These are phyloP conservation scores for Euphrasia confusa DNA, from an alignment of 257 asterid genomes.

Conservation along the genomic window DNA sequence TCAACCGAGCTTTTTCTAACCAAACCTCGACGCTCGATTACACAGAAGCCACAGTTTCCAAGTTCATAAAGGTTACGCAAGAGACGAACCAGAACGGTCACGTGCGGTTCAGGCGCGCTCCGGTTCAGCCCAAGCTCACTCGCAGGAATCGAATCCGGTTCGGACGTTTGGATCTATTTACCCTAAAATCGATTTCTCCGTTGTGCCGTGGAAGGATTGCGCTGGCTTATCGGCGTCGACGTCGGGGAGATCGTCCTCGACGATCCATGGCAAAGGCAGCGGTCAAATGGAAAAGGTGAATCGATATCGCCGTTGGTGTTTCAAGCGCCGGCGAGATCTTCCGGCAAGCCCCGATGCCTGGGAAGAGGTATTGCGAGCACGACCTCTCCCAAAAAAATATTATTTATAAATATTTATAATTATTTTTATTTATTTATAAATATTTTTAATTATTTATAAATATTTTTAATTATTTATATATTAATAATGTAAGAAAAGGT, in stretches of 20 bases:
- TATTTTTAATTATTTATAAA: too few species aligned
- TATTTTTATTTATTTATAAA: too few species aligned
- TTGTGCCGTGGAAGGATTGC: not conserved
- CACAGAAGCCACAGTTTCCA: conserved; percentile 58
- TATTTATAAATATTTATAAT: too few species aligned
- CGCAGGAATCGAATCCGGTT: conserved; percentile 21
- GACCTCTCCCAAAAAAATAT: too few species aligned
- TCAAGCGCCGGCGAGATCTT: too few species aligned
- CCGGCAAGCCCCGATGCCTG: too few species aligned
- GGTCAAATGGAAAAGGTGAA: too few species aligned
- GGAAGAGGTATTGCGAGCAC: too few species aligned
- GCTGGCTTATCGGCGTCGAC: conserved; percentile 33
- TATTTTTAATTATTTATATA: too few species aligned
- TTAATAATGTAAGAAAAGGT: too few species aligned
- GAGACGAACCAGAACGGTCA: conserved; percentile 56
- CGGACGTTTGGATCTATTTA: conserved; percentile 19
- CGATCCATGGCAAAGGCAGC: conserved; percentile 78
- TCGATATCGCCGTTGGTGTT: too few species aligned
- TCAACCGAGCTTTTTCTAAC: conserved; percentile 31
- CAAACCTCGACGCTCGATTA: conserved; percentile 41
- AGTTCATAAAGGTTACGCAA: conserved; percentile 40
- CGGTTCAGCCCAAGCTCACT: conserved; percentile 39
- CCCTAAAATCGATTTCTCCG: conserved; percentile 16
- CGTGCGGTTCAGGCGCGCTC: conserved; percentile 74
- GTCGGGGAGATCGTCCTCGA: conserved; percentile 48